Evolutionary conservation across 73 alveolate species (phyloP).

Genomic region (Tetrahymena elliotti): DNA sequence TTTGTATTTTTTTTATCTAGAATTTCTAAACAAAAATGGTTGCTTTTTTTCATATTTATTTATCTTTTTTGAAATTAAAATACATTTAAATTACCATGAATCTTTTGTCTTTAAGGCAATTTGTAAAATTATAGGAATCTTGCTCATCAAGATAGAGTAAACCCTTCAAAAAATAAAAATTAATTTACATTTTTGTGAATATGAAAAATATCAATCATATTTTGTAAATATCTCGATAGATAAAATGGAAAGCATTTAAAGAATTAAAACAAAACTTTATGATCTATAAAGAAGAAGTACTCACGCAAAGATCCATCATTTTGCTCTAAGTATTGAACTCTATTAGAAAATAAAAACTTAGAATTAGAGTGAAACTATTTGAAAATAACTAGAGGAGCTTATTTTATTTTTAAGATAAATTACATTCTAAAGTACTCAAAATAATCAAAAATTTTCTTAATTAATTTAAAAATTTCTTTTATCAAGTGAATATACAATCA

Average conservation of each 20-base stretch:
- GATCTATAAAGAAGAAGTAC: neutral
- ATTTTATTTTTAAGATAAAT: neutral
- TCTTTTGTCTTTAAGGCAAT: neutral
- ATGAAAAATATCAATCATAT: neutral
- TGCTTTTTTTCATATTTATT: too few species aligned
- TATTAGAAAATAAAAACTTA: neutral
- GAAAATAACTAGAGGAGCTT: neutral
- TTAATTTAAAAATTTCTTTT: neutral
- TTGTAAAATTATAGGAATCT: neutral
- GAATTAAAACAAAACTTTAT: too few species aligned
- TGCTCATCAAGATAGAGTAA: neutral
- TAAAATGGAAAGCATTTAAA: too few species aligned
- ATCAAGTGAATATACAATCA: neutral
- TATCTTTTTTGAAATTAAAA: too few species aligned
- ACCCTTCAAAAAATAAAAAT: neutral
- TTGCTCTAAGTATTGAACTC: neutral
- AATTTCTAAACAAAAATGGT: neutral
- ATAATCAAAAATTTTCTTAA: neutral
- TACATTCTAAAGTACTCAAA: neutral
- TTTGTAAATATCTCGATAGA: too few species aligned
- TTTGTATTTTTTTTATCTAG: neutral
- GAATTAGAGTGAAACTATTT: neutral
- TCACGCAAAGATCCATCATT: neutral
- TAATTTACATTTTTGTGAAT: neutral
- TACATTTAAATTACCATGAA: neutral